Conservation (phyloP, 768 basidiomycete species). For the Crassisporium funariophilum region DNA sequence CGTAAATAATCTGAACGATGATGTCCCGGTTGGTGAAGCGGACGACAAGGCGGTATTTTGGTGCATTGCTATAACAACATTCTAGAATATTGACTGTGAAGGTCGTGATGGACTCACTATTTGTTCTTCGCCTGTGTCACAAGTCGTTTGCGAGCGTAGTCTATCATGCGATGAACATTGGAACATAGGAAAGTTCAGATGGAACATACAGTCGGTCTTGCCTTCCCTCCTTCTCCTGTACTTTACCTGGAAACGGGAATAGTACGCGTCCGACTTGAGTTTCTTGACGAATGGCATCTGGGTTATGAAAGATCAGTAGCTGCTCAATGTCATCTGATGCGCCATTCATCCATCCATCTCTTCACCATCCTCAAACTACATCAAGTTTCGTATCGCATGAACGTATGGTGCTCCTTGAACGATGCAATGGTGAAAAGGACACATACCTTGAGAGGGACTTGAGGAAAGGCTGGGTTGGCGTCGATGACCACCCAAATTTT, state of each 20-base stretch:
- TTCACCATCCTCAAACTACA: slow-evolving; percentile 6
- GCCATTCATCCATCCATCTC: slow-evolving; percentile 36
- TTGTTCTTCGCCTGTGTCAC: slow-evolving; percentile 99
- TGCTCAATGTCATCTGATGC: slow-evolving; percentile 34
- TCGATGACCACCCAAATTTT: slow-evolving; percentile 26
- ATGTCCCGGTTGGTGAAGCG: slow-evolving; percentile 98
- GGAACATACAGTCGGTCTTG: slow-evolving; percentile 91
- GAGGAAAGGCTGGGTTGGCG: slow-evolving; percentile 30
- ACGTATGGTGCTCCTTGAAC: neutral
- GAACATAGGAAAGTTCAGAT: neutral
- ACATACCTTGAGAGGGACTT: slow-evolving; percentile 43
- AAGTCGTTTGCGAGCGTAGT: slow-evolving; percentile 97
- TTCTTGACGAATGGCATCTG: slow-evolving; percentile 98
- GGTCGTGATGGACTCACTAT: slow-evolving; percentile 56
- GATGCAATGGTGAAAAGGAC: slow-evolving; percentile 1
- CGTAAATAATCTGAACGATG: slow-evolving; percentile 94
- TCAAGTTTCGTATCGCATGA: slow-evolving; percentile 5
- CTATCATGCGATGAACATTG: slow-evolving; percentile 40
- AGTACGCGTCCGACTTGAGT: slow-evolving; percentile 96
- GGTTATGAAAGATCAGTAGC: slow-evolving; percentile 6
- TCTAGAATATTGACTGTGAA: neutral
- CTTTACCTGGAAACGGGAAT: slow-evolving; percentile 98
- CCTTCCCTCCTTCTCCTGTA: slow-evolving; percentile 97
- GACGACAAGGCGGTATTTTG: slow-evolving; percentile 98
- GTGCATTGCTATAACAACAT: slow-evolving; percentile 72